Percentiles rank a stretch among this genome's conserved stretches.
These are phyloP conservation scores for Aspergillus baeticus DNA, from an alignment of 495 filamentous ascomycete species.

Conservation along the genomic window DNA sequence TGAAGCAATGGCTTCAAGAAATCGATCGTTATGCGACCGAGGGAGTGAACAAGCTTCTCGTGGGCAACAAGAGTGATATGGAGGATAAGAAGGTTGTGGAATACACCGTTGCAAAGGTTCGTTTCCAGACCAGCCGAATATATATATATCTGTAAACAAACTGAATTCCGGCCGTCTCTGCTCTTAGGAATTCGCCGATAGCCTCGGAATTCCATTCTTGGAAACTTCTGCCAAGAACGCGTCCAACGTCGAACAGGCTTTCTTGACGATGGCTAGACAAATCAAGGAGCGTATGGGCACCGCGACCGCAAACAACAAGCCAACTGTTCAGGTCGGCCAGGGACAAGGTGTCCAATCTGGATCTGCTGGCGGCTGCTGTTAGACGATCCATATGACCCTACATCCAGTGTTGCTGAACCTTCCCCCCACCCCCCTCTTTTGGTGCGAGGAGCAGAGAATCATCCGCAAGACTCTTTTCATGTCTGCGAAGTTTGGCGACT, in stretches of 20 bases:
- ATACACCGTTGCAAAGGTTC: constrained; percentile 97
- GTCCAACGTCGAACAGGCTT: constrained; percentile 98
- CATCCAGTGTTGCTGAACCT: constrained; percentile 24
- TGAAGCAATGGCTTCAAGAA: constrained; percentile 99
- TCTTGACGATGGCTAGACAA: constrained; percentile 99
- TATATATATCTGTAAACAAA: no score
- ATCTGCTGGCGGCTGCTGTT: constrained; percentile 92
- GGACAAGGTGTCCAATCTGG: constrained; percentile 93
- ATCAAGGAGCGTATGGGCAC: constrained; percentile 99
- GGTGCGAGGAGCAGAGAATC: constrained; percentile 16
- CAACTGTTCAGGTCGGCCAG: constrained; percentile 89
- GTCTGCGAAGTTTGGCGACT: constrained; percentile 5
- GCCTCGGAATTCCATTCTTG: constrained; percentile 97
- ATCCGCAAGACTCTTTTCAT: background rate
- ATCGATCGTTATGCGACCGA: constrained; percentile 99
- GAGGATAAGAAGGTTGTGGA: constrained; percentile 99
- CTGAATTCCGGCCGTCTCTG: constrained; percentile 3
- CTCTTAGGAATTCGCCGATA: constrained; percentile 95
- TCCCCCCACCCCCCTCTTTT: no score
- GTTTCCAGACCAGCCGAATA: no score
- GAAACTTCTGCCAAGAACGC: constrained; percentile 99
- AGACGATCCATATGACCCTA: constrained; percentile 39
- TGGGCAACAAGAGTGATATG: constrained; percentile 99
- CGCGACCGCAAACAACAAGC: constrained; percentile 96
- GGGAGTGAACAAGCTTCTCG: constrained; percentile 97